Conservation (phyloP, 2,329 filamentous ascomycete species). For the Metarhizium sp. region DNA sequence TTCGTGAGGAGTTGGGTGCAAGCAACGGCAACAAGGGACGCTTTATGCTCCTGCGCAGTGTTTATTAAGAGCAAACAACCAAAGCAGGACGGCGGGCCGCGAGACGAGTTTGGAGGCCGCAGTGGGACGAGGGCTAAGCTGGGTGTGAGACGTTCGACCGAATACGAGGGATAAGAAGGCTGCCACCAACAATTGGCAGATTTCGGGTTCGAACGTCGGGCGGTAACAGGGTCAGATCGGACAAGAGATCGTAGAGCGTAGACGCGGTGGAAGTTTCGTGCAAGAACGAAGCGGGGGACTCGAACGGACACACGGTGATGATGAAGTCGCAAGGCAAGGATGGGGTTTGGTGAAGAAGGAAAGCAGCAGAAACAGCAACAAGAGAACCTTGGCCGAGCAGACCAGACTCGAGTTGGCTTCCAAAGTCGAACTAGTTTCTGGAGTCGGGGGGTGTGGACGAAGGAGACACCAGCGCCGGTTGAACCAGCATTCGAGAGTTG, state of each 20-base stretch:
- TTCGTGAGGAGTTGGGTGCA: background rate
- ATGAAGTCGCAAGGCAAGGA: background rate
- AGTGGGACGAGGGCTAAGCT: background rate
- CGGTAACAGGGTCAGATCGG: background rate
- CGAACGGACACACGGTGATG: background rate
- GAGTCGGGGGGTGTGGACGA: background rate
- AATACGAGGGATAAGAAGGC: background rate
- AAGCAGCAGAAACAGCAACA: background rate
- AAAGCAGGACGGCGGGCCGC: background rate
- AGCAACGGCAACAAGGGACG: background rate
- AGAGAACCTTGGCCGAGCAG: background rate
- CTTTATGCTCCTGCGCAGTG: background rate
- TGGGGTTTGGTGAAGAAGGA: background rate
- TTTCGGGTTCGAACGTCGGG: background rate
- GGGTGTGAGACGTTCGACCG: background rate
- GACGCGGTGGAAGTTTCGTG: background rate
- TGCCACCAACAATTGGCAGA: background rate
- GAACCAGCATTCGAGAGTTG: background rate
- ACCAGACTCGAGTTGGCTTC: background rate
- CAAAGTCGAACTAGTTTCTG: background rate
- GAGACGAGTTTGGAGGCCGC: background rate
- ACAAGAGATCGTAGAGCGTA: background rate
- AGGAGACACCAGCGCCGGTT: background rate
- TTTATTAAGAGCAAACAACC: background rate
- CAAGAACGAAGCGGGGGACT: background rate